Percentiles rank a stretch among this genome's conserved stretches.
phyloP scores from a whole-genome alignment of 1,284 basidiomycete genomes.

The Ganoderma leucocontextum region DNA sequence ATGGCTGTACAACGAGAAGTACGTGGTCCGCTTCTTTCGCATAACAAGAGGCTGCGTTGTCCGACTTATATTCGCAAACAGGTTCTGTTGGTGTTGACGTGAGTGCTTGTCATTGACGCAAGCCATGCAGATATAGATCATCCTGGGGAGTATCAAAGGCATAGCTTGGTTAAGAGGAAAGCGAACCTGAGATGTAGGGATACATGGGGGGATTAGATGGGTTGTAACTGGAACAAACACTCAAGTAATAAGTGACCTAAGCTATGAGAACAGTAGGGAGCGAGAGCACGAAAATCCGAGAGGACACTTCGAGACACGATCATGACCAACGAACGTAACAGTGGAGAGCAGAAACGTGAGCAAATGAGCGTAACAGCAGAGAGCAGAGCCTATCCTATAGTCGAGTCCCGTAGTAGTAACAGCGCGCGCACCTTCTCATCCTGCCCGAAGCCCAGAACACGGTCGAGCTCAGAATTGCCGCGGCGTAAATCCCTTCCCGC shows the following conservation, averaged over 20 bases:
- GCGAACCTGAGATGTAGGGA: not conserved
- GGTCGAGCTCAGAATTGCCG: constrained; percentile 29
- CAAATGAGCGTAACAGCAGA: constrained; percentile 1
- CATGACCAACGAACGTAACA: not conserved
- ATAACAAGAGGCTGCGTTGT: not conserved
- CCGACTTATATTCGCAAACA: constrained; percentile 6
- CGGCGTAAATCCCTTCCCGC: constrained; percentile 34
- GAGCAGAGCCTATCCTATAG: not conserved
- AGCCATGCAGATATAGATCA: not conserved
- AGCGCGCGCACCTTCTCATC: not conserved
- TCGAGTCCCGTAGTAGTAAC: not conserved
- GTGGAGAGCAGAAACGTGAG: constrained; percentile 1
- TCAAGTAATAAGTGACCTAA: constrained; percentile 1
- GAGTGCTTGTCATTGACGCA: not conserved
- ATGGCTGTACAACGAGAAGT: constrained; percentile 65
- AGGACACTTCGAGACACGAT: not conserved
- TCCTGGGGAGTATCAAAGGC: not conserved
- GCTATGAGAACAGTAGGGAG: not conserved
- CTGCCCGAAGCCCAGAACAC: not conserved
- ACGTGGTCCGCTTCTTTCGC: constrained; percentile 3
- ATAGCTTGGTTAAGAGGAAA: not conserved
- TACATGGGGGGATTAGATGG: constrained; percentile 12
- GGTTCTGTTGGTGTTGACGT: constrained; percentile 32
- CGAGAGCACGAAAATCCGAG: not conserved
- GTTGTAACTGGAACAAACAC: not conserved